Evolutionary conservation across 805 yeast species (phyloP), one percentile per base, ranked within the genome.

Genomic region (Candida qinlingensis): DNA sequence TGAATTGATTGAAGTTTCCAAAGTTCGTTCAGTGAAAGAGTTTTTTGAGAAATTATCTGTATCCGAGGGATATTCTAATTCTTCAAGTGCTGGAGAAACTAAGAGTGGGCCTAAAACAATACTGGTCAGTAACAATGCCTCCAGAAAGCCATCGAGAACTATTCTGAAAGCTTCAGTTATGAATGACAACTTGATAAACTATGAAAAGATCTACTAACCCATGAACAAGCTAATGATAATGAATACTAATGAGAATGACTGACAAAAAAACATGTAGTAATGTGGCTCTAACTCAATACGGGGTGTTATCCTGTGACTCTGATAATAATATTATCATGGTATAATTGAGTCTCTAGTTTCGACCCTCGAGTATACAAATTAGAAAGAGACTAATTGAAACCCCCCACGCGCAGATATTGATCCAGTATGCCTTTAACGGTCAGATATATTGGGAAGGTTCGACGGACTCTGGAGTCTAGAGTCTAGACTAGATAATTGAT

Each of bases 131-230:
- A 19, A 19, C 3, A 19, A 19, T 19, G 2, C 19, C 19, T 19
- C 19, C 28, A 57, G 34, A 8, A 11, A 50, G 41, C 62, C 58
- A 1, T 52, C 56, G 3, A 53, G 55, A 39, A 57, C 61, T 3
- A 44, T 57, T 3, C 38, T 59, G 28, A 57, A 44, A 30, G 62
- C 62, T 1, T 42, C 48, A 2, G 60, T 59, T 12, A 35, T 48
- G n/a, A 45, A 51, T 35, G 58, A 59, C n/a, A 49, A 48, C 37
- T 40, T 47, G 31, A 58, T 58, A 27, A 45, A 46, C 19, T 59
- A 59, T 40, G 62, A 59, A 39, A 59, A 59, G 44, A 34, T 59
- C 37, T 52, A 41, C 34, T 55, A 37, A 43, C 11, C 28, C 27
- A 5, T 11, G n/a, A 12, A 26, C 5, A 13, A 29, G 19, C n/a